phyloP scores from a whole-genome alignment of 202 grass and related monocot genomes.

The Zoysia matrella region DNA sequence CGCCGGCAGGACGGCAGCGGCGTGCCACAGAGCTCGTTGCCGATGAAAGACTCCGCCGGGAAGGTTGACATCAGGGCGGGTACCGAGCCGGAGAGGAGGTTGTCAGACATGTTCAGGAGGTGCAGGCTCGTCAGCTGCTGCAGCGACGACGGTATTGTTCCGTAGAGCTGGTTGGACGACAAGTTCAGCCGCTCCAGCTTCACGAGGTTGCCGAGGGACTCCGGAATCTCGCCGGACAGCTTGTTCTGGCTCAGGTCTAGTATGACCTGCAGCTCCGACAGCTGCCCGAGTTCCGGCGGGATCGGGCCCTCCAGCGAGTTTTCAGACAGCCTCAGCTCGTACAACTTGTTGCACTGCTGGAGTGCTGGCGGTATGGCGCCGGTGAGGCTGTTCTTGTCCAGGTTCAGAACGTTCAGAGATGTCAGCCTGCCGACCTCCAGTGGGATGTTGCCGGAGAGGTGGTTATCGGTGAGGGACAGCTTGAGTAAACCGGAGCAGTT shows the following conservation, averaged over 20 bases:
- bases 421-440: slow-evolving; percentile 77
- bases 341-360: slow-evolving; percentile 79
- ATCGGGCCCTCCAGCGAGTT: slow-evolving; percentile 74
- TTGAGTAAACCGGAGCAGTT: slow-evolving; percentile 74
- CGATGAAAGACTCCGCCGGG: slow-evolving; percentile 62
- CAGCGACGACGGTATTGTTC: slow-evolving; percentile 68
- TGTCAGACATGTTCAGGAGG: slow-evolving; percentile 68
- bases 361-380: slow-evolving; percentile 68
- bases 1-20: slow-evolving; percentile 45
- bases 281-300: slow-evolving; percentile 67
- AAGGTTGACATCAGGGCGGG: slow-evolving; percentile 59
- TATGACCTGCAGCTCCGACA: slow-evolving; percentile 89
- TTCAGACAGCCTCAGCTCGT: slow-evolving; percentile 82
- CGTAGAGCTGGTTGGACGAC: slow-evolving; percentile 76
- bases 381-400: slow-evolving; percentile 74
- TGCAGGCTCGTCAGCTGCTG: slow-evolving; percentile 78
- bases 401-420: slow-evolving; percentile 81
- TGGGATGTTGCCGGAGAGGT: slow-evolving; percentile 71
- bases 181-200: slow-evolving; percentile 94
- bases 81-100: slow-evolving; percentile 70
- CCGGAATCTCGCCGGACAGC: slow-evolving; percentile 69
- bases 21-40: slow-evolving; percentile 68
- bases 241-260: slow-evolving; percentile 80
- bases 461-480: slow-evolving; percentile 75
- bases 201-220: slow-evolving; percentile 66